Percentiles rank a stretch among this genome's conserved stretches.
These are phyloP conservation scores for Polygonum aviculare DNA, from an alignment of 148 eudicot genomes.

Conservation along the genomic window DNA sequence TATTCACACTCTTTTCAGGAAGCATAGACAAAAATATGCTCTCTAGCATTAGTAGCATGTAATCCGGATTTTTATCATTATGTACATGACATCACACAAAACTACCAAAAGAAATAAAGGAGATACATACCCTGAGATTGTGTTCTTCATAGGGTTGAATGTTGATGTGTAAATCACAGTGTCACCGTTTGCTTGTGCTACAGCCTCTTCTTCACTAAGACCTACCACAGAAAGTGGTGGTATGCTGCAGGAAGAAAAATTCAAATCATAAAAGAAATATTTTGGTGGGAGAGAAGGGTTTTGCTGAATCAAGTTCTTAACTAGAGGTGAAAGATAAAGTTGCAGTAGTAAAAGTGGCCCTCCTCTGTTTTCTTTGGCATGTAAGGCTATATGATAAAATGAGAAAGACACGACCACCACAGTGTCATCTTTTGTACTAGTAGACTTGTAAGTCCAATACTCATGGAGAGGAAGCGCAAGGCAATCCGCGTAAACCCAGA, in stretches of 20 bases:
- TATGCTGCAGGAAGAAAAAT: constrained; percentile 47
- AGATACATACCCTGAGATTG: constrained; percentile 68
- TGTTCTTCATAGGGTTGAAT: constrained; percentile 92
- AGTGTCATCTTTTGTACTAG: too few relatives aligned
- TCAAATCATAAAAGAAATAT: background rate
- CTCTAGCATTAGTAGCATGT: background rate
- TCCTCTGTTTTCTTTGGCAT: background rate
- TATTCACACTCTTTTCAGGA: too few relatives aligned
- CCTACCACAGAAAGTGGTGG: constrained; percentile 97
- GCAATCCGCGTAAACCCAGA: background rate
- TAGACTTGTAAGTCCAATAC: background rate
- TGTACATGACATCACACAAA: background rate
- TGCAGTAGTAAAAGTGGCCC: background rate
- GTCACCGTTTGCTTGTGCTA: constrained; percentile 82
- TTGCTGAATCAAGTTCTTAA: background rate
- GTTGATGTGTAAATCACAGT: constrained; percentile 73
- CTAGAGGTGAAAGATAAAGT: background rate
- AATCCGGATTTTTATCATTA: background rate
- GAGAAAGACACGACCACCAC: too few relatives aligned
- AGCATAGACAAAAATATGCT: too few relatives aligned
- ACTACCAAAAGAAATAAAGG: background rate
- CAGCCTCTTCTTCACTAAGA: constrained; percentile 88
- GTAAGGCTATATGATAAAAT: too few relatives aligned
- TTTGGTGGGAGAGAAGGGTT: background rate
- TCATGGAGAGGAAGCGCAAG: background rate